Conservation (phyloP, 2,329 filamentous ascomycete genomes). For the Dactylonectria estremocensis region DNA sequence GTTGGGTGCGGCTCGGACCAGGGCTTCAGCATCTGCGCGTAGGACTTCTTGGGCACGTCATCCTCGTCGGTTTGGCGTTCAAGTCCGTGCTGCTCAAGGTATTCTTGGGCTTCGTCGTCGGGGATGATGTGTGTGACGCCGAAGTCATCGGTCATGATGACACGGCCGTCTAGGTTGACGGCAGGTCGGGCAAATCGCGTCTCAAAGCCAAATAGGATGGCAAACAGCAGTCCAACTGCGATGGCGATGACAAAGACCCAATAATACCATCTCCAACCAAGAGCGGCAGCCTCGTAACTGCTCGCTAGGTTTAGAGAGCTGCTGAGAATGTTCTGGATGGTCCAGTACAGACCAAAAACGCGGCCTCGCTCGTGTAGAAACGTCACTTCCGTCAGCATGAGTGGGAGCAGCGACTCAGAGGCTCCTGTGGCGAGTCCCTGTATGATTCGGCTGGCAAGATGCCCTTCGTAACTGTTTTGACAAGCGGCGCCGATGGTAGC, state of each 20-base stretch:
- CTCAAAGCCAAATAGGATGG: conserved; percentile 16
- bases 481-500: conserved; percentile 3
- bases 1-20: conserved; percentile 17
- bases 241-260: conserved; percentile 29
- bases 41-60: conserved; percentile 8
- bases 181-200: conserved; percentile 23
- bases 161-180: conserved; percentile 15
- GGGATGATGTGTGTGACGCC: conserved; percentile 19
- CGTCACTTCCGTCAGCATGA: conserved; percentile 27
- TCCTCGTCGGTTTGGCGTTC: background rate
- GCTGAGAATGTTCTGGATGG: conserved; percentile 16
- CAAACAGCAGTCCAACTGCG: conserved; percentile 18
- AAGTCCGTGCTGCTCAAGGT: conserved; percentile 10
- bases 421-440: conserved; percentile 16
- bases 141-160: conserved; percentile 25
- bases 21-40: conserved; percentile 15
- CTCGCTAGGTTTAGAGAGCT: conserved; percentile 10
- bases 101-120: conserved; percentile 18
- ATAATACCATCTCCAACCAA: conserved; percentile 28
- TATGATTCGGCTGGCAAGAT: conserved; percentile 6
- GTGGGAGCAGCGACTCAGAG: conserved; percentile 19
- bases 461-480: conserved; percentile 5
- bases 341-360: conserved; percentile 28
- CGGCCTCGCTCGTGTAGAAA: conserved; percentile 22
- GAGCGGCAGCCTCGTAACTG: conserved; percentile 16